Evolutionary conservation across 1,284 basidiomycete species (phyloP), one percentile per base, ranked within the genome.

Genomic region (Acaromyces ingoldii): DNA sequence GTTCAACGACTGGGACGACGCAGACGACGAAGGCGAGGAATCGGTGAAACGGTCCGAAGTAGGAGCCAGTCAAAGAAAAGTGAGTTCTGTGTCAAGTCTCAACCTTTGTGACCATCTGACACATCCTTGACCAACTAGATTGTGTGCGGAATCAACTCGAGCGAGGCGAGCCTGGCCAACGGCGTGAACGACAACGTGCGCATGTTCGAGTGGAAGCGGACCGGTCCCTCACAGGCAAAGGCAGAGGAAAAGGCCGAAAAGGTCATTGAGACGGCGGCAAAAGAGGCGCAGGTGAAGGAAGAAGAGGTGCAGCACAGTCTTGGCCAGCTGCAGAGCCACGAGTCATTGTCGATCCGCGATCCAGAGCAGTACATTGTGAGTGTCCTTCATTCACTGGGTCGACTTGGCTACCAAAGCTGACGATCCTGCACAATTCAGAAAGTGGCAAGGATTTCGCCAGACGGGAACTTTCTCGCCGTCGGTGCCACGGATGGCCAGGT

Each of bases 101-200:
- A n/a, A n/a, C n/a, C n/a, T n/a, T n/a, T n/a, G n/a, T n/a, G n/a
- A n/a, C n/a, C n/a, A n/a, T n/a, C n/a, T n/a, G n/a, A n/a, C n/a
- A n/a, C n/a, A n/a, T n/a, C n/a, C n/a, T n/a, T n/a, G n/a, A n/a
- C n/a, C n/a, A n/a, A n/a, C n/a, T n/a, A n/a, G n/a, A 34, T 15
- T 36, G 58, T 73, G 10, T 61, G 59, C 38, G 72, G 66, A 19
- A 67, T 74, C 58, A 74, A 74, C 58, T 62, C 57, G 24, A 26
- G 48, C 1, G 60, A 56, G 0, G 54, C 57, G 0, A 40, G 56
- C 6, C 30, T 72, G 28, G 61, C 49, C 31, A 26, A 33, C 15
- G 62, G 63, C 2, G 41, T 28, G 36, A 74, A 74, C 31, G 45
- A 62, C 21, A 58, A 62, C 21, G 34, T 74, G 41, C 61, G 72